phyloP scores from a whole-genome alignment of 176 grass and related monocot genomes.

The Bonia amplexicaulis region DNA sequence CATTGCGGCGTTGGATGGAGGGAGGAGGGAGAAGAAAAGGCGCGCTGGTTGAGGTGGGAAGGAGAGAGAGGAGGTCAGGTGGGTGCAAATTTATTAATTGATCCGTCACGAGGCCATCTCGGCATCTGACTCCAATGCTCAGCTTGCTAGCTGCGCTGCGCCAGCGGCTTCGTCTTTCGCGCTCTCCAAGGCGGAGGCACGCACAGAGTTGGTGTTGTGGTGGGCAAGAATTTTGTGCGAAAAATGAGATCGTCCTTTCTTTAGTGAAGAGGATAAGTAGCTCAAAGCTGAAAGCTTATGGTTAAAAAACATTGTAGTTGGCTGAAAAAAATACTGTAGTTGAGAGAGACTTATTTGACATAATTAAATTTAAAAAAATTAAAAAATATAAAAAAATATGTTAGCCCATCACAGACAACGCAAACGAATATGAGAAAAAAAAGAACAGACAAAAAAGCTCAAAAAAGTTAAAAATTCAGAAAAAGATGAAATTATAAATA shows the following conservation, averaged over 20 bases:
- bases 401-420: too few species aligned
- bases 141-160: neutral
- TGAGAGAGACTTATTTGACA: too few species aligned
- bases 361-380: too few species aligned
- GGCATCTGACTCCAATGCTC: constrained; percentile 1
- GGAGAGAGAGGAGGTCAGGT: neutral
- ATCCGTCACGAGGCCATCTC: constrained; percentile 23
- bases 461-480: too few species aligned
- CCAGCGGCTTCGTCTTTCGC: neutral
- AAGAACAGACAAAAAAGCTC: too few species aligned
- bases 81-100: constrained; percentile 32
- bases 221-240: neutral
- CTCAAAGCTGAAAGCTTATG: too few species aligned
- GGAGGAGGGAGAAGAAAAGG: constrained; percentile 7
- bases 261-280: neutral
- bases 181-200: neutral
- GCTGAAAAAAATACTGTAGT: too few species aligned
- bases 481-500: too few species aligned
- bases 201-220: neutral
- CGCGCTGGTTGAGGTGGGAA: neutral
- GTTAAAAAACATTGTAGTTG: too few species aligned
- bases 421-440: too few species aligned
- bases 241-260: neutral
- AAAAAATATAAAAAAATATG: too few species aligned
- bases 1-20: neutral